Evolutionary conservation across 306 rosid species (phyloP), one percentile per base, ranked within the genome.

Genomic region (Casuarina equisetifolia): DNA sequence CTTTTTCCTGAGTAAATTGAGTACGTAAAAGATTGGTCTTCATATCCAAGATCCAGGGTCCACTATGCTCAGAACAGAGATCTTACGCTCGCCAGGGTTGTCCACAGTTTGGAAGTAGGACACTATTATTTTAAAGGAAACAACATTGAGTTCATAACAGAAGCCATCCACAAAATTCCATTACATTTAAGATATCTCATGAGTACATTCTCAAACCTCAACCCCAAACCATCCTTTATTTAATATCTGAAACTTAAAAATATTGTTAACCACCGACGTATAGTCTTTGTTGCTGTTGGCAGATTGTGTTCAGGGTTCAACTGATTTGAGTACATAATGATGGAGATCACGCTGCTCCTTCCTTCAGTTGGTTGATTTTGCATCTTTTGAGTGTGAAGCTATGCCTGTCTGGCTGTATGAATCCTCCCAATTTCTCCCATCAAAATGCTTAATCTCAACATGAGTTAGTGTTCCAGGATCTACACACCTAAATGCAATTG

Each of bases 381-480:
- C 76, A 19, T 81, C 86, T 25, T 88, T 86, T 16, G 97, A 92
- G 20, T 0, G 76, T 20, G 93, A 87, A 72, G 91, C 69, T 73
- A 88, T 85, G 40, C 73, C 85, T 0, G 91, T 0, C 62, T 70
- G 81, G 11, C 32, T 42, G 74, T 36, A 68, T 0, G 88, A 81
- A 32, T 44, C 49, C 4, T 94, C 97, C 97, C 97, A 90, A 64
- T 89, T 94, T 52, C 61, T 79, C 61, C 98, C 98, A 74, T 94
- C 98, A 68, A 75, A 43, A 25, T 69, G 20, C 84, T 46, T 92
- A 73, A 89, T 72, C 84, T 88, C 98, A 48, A 90, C 45, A 38
- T 71, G 82, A 69, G 74, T 74, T 72, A 94, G 77, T 0, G 98
- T 90, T 72, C 97, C 98, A 7, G 90, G 90, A 81, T 94, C 97